Conservation (phyloP, 306 rosid genomes). For the Malus sieversii region DNA sequence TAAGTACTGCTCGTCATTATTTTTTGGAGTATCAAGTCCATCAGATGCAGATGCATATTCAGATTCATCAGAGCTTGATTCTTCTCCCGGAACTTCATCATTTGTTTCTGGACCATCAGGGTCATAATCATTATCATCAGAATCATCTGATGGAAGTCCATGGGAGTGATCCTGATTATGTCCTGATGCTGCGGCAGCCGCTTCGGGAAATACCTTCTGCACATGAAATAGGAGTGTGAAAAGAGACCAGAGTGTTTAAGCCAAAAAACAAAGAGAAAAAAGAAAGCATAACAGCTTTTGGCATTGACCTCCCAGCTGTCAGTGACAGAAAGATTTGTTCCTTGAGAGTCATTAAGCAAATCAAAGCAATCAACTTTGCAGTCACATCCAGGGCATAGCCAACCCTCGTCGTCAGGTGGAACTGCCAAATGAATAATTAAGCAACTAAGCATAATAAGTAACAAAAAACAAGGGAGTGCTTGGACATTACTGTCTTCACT, state of each 20-base stretch:
- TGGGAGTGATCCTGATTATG: slow-evolving; percentile 43
- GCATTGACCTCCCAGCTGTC: slow-evolving; percentile 86
- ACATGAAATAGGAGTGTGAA: slow-evolving; percentile 25
- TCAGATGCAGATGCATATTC: slow-evolving; percentile 75
- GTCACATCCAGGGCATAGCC: slow-evolving; percentile 98
- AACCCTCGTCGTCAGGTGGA: slow-evolving; percentile 82
- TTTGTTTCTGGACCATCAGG: slow-evolving; percentile 56
- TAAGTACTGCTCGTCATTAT: slow-evolving; percentile 43
- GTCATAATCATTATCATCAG: slow-evolving; percentile 81
- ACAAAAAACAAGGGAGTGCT: slow-evolving; percentile 15
- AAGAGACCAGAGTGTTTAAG: slow-evolving; percentile 8
- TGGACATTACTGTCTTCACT: slow-evolving; percentile 72
- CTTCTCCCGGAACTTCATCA: slow-evolving; percentile 44
- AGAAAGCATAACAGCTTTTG: slow-evolving; percentile 4
- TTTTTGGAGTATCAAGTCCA: slow-evolving; percentile 44
- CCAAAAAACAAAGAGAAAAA: background rate
- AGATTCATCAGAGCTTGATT: slow-evolving; percentile 68
- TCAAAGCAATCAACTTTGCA: slow-evolving; percentile 90
- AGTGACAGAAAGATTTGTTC: slow-evolving; percentile 53
- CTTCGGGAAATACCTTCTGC: slow-evolving; percentile 96
- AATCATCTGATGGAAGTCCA: slow-evolving; percentile 87
- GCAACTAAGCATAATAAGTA: slow-evolving; percentile 12
- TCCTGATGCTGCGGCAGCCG: slow-evolving; percentile 52
- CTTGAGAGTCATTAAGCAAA: slow-evolving; percentile 70
- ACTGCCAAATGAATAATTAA: slow-evolving; percentile 47